Evolutionary conservation across 371 early-diverging fungal species (phyloP), one percentile per base, ranked within the genome.

Genomic region (Actinomucor elegans): DNA sequence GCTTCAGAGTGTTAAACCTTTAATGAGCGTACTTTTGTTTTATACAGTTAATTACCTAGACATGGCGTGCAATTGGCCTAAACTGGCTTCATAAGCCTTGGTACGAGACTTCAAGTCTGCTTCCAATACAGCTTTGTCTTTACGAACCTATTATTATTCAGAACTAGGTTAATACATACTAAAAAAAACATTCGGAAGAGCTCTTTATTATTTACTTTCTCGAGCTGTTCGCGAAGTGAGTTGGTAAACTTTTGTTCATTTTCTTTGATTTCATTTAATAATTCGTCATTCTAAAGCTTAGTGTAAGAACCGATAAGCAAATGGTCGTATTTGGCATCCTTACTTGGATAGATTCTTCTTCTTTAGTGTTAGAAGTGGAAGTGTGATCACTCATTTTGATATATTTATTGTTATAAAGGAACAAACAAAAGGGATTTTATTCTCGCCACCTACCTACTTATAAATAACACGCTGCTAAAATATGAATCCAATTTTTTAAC

Each of bases 101-200:
- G 75, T 72, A 32, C 78, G 72, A 35, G 58, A 58, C 15, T 69
- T 64, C 48, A 77, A 44, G 47, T 73, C 72, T 12, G 70, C 72
- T 43, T 77, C 78, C 46, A 77, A 43, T 8, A 54, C 59, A 29
- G 68, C 74, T 48, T 77, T 77, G 27, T 69, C 73, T 58, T 69
- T 68, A 21, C 78, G 78, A 32, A 69, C 70, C 77, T 77, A 42
- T n/a, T n/a, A n/a, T n/a, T n/a, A n/a, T n/a, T n/a, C n/a, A n/a
- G n/a, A n/a, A n/a, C n/a, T n/a, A n/a, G n/a, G n/a, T n/a, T n/a
- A n/a, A n/a, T n/a, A n/a, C n/a, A n/a, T n/a, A n/a, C n/a, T n/a
- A n/a, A n/a, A n/a, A n/a, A n/a, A n/a, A n/a, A n/a, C n/a, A n/a
- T n/a, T n/a, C n/a, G n/a, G n/a, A n/a, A 43, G 46, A 36, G 26